Base-by-base conservation (phyloP, 176 grass and related monocot genomes). In the Olyra latifolia region DNA sequence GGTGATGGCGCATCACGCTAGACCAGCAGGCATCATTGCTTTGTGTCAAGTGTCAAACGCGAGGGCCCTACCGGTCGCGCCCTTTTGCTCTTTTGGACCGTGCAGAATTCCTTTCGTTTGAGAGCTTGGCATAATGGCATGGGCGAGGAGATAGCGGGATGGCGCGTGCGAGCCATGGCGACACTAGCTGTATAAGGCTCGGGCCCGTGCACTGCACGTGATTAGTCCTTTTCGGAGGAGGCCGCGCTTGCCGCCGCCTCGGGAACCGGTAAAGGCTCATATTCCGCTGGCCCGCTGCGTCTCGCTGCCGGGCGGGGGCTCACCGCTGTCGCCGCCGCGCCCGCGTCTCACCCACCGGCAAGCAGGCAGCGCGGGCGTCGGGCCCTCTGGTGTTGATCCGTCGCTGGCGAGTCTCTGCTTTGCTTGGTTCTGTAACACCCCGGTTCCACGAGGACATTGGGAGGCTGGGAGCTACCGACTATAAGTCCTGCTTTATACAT, bases 251-350 rank as follows among this genome's bases (percentile, higher is more conserved):
- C 72, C 78, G 65, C 78, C 22, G 65, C 88, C 88, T 89, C 88
- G 88, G 77, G 82, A 89, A 82, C 78, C 87, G 87, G 77, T 85
- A 89, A 89, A 85, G 83, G 79, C 78, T 39, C 62, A 68, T 62
- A 47, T 78, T 74, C 84, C 39, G 29, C 59, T 74, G 59, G 68
- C 67, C 80, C 57, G 46, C n/a, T 19, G 7, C 42, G 75, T 3
- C 17, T 60, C 27, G 23, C 23, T 49, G 67, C 8, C 78, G 11
- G 45, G 4, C 25, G 10, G 46, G 49, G 35, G 55, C 65, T 71
- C 74, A 27, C 50, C 40, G 57, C 11, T 66, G 27, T 83, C 67
- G 74, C 29, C 66, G 30, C 30, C 24, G 14, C 10, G 62, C 68
- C 52, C 75, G 68, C 60, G 13, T 35, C 32, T 24, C 65, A 70